Evolutionary conservation across 2,329 filamentous ascomycete genomes (phyloP), one percentile per base, ranked within the genome.

Genomic region (Fusarium sp.): DNA sequence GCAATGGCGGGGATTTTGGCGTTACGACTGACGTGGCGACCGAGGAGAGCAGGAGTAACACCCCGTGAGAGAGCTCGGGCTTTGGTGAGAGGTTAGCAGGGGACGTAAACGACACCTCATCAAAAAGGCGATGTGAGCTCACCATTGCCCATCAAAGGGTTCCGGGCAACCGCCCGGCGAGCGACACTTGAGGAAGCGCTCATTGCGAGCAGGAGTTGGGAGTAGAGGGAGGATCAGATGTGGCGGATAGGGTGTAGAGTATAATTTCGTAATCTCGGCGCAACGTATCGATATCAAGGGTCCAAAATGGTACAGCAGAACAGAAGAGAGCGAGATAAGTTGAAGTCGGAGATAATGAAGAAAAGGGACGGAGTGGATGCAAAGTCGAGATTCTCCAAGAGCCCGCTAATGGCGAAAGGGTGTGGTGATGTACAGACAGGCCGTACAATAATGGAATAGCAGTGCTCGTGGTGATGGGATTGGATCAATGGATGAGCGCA

Each of bases 121-220:
- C 44, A 54, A 59, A 52, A 26, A 31, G 18, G 22, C 24, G 65
- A 72, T 79, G 72, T 42, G 41, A 24, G 41, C 83, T 81, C 80
- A 88, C 87, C 84, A 79, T 84, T 83, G 52, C 84, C 84, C 77
- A 86, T 74, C 74, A 90, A 85, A 74, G 87, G 85, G 83, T 87
- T 88, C 74, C 87, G 83, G 77, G 86, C 82, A 72, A 86, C 83
- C 69, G 87, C 88, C 84, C 87, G 84, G 69, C 87, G 87, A 82
- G 87, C 88, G 78, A 88, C 85, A 79, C 81, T 85, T 70, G 88
- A 84, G 54, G 88, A 89, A 79, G 87, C 85, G 85, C 88, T 90
- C 88, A 90, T 90, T 74, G 75, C 79, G 78, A 79, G 76, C 75
- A 48, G 55, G 52, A 62, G 39, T 62, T 35, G 26, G 57, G 42